These are phyloP conservation scores for Fusarium chlamydosporum DNA, from an alignment of 2,329 filamentous ascomycete species.

Conservation along the genomic window DNA sequence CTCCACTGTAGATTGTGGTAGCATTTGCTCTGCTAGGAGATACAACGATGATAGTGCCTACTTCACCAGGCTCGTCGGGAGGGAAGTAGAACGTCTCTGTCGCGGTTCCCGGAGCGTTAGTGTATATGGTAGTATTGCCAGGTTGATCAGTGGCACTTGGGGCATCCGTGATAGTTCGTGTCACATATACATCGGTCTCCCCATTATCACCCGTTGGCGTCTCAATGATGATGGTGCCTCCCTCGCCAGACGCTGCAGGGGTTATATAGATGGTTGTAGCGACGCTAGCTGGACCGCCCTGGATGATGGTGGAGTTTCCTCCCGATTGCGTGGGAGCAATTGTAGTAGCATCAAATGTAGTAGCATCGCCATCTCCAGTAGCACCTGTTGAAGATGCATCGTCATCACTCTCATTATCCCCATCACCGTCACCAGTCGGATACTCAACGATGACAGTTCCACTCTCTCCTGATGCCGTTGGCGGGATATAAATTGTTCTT, in stretches of 20 bases:
- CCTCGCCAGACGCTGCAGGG: slow-evolving; percentile 3
- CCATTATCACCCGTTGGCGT: background rate
- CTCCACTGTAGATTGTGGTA: slow-evolving; percentile 21
- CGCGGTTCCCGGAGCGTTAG: slow-evolving; percentile 8
- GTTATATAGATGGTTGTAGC: slow-evolving; percentile 13
- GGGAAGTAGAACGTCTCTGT: slow-evolving; percentile 22
- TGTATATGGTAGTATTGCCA: slow-evolving; percentile 15
- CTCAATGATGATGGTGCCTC: slow-evolving; percentile 14
- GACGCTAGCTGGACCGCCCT: background rate
- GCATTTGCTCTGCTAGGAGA: background rate
- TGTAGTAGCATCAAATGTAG: background rate
- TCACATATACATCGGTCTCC: background rate
- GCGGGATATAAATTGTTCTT: slow-evolving; percentile 7
- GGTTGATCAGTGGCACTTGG: background rate
- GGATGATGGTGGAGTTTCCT: slow-evolving; percentile 10
- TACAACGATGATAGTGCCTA: slow-evolving; percentile 1
- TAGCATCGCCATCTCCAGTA: background rate
- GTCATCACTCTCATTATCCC: too few relatives aligned
- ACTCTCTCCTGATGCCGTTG: background rate
- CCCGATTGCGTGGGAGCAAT: slow-evolving; percentile 3
- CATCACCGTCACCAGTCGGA: slow-evolving; percentile 1
- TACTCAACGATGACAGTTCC: slow-evolving; percentile 23
- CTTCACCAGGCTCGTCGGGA: slow-evolving; percentile 9
- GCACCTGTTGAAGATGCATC: background rate
- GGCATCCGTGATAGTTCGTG: background rate